Evolutionary conservation across 2,329 filamentous ascomycete genomes (phyloP).

Genomic region (Monilinia polystroma): DNA sequence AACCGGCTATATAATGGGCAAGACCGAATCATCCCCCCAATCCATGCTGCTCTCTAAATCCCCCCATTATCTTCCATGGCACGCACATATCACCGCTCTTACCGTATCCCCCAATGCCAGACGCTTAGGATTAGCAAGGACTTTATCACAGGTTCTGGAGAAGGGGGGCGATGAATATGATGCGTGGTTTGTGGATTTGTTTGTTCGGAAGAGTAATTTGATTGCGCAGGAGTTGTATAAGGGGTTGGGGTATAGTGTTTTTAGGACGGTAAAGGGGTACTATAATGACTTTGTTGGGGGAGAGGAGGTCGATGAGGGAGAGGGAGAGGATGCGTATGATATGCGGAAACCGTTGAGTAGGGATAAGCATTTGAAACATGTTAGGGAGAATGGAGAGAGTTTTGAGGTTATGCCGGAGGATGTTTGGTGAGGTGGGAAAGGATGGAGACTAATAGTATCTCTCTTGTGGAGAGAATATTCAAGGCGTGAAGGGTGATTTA

Average conservation of each 20-base stretch:
- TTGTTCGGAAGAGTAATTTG: constrained; percentile 84
- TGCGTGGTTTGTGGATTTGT: constrained; percentile 94
- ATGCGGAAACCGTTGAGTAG: constrained; percentile 91
- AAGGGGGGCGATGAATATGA: constrained; percentile 76
- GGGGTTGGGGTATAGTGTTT: constrained; percentile 89
- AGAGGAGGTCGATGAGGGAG: constrained; percentile 65
- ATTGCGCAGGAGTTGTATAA: constrained; percentile 87
- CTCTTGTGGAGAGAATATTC: not conserved
- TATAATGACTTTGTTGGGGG: constrained; percentile 78
- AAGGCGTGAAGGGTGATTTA: not conserved
- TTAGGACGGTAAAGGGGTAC: constrained; percentile 83
- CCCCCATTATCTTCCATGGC: constrained; percentile 96
- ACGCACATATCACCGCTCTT: constrained; percentile 94
- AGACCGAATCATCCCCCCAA: constrained; percentile 83
- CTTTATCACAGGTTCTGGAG: constrained; percentile 79
- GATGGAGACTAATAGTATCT: not conserved
- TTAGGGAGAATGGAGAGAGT: constrained; percentile 77
- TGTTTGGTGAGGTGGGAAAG: constrained; percentile 62
- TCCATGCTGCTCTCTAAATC: constrained; percentile 71
- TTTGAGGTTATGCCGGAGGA: constrained; percentile 78
- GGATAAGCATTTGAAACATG: constrained; percentile 72
- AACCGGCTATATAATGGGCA: constrained; percentile 97
- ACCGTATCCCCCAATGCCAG: constrained; percentile 87
- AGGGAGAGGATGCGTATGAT: constrained; percentile 90
- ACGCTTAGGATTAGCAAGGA: constrained; percentile 81